Percentiles rank a stretch among this genome's conserved stretches.
phyloP scores from a whole-genome alignment of 805 yeast genomes.

The Saturnispora bothae region DNA sequence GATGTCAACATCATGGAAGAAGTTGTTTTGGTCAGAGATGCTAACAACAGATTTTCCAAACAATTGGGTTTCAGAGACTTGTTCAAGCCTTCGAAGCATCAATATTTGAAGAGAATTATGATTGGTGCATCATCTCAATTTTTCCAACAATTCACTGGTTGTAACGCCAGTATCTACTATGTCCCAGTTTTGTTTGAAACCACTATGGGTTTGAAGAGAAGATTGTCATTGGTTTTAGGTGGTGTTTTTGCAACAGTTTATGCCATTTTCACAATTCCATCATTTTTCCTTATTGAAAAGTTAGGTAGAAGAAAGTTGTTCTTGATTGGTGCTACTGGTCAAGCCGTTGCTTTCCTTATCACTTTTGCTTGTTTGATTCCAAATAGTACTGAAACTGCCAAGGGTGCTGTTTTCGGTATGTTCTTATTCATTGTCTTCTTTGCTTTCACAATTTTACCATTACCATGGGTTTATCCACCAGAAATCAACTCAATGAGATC shows the following conservation, averaged over 20 bases:
- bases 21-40: conserved; percentile 26
- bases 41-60: conserved; percentile 23
- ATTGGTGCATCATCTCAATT: conserved; percentile 59
- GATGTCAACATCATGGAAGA: conserved; percentile 20
- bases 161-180: conserved; percentile 62
- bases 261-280: conserved; percentile 52
- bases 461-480: conserved; percentile 55
- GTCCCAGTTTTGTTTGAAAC: conserved; percentile 45
- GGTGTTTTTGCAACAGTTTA: conserved; percentile 56
- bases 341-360: conserved; percentile 38
- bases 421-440: conserved; percentile 49
- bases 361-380: conserved; percentile 39
- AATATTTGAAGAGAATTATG: conserved; percentile 49
- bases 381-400: conserved; percentile 33
- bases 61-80: conserved; percentile 33
- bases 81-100: conserved; percentile 37
- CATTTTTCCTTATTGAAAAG: conserved; percentile 47
- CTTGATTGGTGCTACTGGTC: conserved; percentile 38
- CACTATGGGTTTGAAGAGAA: conserved; percentile 39
- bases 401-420: conserved; percentile 62
- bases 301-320: conserved; percentile 56
- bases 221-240: conserved; percentile 49
- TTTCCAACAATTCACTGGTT: conserved; percentile 63
- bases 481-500: conserved; percentile 58
- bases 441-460: conserved; percentile 34